These are phyloP conservation scores for Zymoseptoria pseudotritici DNA, from an alignment of 2,329 filamentous ascomycete species.

Conservation along the genomic window DNA sequence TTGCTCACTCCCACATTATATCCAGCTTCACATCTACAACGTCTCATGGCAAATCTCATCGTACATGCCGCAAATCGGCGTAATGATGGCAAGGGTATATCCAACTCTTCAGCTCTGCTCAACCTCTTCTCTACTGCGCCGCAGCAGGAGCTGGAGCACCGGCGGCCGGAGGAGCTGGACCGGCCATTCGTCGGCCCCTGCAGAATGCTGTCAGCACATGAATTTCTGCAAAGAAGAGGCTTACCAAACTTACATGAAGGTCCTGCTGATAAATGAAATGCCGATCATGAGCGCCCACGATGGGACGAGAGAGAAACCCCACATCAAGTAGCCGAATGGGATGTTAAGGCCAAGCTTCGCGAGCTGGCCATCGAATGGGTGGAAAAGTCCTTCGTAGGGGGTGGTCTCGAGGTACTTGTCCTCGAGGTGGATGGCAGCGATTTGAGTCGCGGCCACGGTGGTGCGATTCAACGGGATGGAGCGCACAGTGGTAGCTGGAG, in stretches of 20 bases:
- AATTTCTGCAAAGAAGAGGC: background rate
- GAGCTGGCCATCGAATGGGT: slow-evolving; percentile 65
- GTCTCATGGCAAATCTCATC: background rate
- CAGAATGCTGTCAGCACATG: background rate
- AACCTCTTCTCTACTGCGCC: background rate
- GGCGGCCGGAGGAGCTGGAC: slow-evolving; percentile 1
- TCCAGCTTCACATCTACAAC: background rate
- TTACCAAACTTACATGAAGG: slow-evolving; percentile 59
- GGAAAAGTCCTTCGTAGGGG: slow-evolving; percentile 60
- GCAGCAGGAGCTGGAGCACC: slow-evolving; percentile 1
- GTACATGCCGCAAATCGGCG: background rate
- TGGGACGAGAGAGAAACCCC: slow-evolving; percentile 52
- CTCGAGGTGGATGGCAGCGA: slow-evolving; percentile 55
- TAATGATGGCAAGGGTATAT: background rate
- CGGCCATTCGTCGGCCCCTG: slow-evolving; percentile 7
- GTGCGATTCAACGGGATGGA: slow-evolving; percentile 63
- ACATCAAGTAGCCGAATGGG: slow-evolving; percentile 61
- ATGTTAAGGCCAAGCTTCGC: slow-evolving; percentile 55
- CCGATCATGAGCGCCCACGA: slow-evolving; percentile 72
- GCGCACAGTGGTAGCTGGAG: slow-evolving; percentile 57
- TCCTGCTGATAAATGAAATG: slow-evolving; percentile 65
- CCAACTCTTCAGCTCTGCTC: background rate
- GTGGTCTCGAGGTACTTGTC: slow-evolving; percentile 46
- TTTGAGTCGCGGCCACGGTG: slow-evolving; percentile 56
- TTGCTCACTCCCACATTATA: background rate